Evolutionary conservation across 2,329 filamentous ascomycete genomes (phyloP), one percentile per base, ranked within the genome.

Genomic region (Aspergillus novofumigatus): DNA sequence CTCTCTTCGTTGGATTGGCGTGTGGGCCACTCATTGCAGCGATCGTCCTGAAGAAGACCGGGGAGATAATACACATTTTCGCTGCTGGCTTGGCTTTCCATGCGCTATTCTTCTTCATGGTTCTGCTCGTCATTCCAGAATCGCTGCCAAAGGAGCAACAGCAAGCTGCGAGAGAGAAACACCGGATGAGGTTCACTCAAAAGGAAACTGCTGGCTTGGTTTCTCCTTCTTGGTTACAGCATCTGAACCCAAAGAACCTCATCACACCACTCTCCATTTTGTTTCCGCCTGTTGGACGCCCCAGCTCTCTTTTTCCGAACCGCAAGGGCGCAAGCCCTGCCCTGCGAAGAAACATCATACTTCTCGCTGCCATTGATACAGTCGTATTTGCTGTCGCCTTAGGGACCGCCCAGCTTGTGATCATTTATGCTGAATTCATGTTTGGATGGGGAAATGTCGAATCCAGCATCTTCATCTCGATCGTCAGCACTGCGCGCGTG

Each of bases 1-100:
- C 88, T 64, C 80, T 99, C 8, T 97, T 96, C 72, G 82, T 84
- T 1, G 94, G 94, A n/a, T 85, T 97, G 49, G 93, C 94, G 0
- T 75, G 93, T 32, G 94, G 94, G 0, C 94, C 94, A 7, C 81
- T 95, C 2, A 69, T 96, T 23, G 88, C 92, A 0, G 92, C 89
- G 2, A 88, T 90, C 64, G 79, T 97, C 47, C 88, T 96, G 66
- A 84, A 89, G 66, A 83, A 81, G 72, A 92, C 90, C 0, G 89
- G 90, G 7, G 85, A 84, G 47, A 80, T 95, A 17, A 72, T 97
- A 6, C 83, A 86, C n/a, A 83, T 96, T 49, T 97, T 99, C 72
- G 96, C 95, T 71, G 79, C 92, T 42, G 86, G 88, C 0, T 74
- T 96, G 11, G 85, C 75, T 3, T 88, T 89, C 58, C 91, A 97